phyloP scores from a whole-genome alignment of 352 stramenopile species.

The Phytophthora citricola region DNA sequence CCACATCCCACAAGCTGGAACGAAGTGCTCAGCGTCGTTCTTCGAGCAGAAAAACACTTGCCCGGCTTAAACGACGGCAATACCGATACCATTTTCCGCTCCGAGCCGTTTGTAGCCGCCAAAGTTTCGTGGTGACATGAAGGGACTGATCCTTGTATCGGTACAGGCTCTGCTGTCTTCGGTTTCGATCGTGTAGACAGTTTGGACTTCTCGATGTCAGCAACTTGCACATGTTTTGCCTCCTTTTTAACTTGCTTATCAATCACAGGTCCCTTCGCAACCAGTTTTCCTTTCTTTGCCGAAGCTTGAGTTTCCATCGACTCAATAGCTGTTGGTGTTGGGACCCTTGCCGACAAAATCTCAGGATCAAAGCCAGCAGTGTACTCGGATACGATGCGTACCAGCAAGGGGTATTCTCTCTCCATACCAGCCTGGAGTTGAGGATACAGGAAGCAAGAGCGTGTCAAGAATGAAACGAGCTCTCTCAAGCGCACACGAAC shows the following conservation, averaged over 20 bases:
- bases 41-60: slow-evolving; percentile 91
- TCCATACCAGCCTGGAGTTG: slow-evolving; percentile 79
- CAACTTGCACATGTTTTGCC: background rate
- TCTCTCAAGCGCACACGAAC: slow-evolving; percentile 81
- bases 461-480: slow-evolving; percentile 82
- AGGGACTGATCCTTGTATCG: too few relatives aligned
- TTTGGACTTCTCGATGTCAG: slow-evolving; percentile 1
- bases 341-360: slow-evolving; percentile 57
- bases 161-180: background rate
- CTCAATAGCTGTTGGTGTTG: slow-evolving; percentile 31
- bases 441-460: slow-evolving; percentile 83
- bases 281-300: background rate
- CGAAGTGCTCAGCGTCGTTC: slow-evolving; percentile 82
- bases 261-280: background rate
- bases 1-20: slow-evolving; percentile 83
- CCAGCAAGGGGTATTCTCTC: slow-evolving; percentile 77
- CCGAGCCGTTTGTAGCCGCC: background rate
- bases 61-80: slow-evolving; percentile 80
- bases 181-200: background rate
- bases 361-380: slow-evolving; percentile 80
- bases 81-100: slow-evolving; percentile 70
- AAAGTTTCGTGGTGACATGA: too few relatives aligned
- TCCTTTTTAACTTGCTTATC: slow-evolving; percentile 5
- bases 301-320: slow-evolving; percentile 21
- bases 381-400: slow-evolving; percentile 87